Base-by-base conservation (phyloP, 1,284 basidiomycete genomes). In the Gomphus bonarii region DNA sequence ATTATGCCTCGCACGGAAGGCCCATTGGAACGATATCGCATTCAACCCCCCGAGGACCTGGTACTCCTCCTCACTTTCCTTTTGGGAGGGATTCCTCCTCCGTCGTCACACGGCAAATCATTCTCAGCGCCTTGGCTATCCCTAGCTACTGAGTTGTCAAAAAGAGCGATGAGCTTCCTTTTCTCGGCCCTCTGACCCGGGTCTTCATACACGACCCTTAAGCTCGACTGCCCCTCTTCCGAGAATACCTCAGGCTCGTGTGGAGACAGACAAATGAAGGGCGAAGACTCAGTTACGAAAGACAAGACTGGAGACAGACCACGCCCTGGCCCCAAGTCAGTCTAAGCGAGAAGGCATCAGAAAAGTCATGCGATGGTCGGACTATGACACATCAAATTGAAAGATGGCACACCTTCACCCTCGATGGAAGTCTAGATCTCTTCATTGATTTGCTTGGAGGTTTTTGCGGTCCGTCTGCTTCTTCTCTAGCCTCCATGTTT, bases 151-250 rank as follows among this genome's bases (percentile, higher is more conserved):
- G 44, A 8, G 7, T 50, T 48, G 2, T 61, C 64, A 33, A 75
- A 61, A 30, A 75, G 61, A 65, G 57, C 73, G 68, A 73, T 71
- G 54, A 82, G 64, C 63, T 75, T 70, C 61, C 72, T 70, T 66
- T 75, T 75, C 68, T 85, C 83, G 49, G 75, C 77, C 36, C 68
- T 69, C 68, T 85, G 80, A 18, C 67, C 75, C 0, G 83, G 82
- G 65, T 87, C 85, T 65, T 85, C 83, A 61, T 87, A 88, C 58
- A 74, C 76, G 22, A 87, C 81, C 11, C 75, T 71, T 67, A 78
- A 64, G 63, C 74, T 75, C 62, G 61, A 4, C 57, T 60, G 35
- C 59, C 64, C 10, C 70, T 68, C 8, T 65, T 58, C 44, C n/a
- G 18, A 18, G 51, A 47, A 20, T 30, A 42, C 22, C 46, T 40